Evolutionary conservation across 2,329 filamentous ascomycete genomes (phyloP).

Genomic region (Fusarium euwallaceae): DNA sequence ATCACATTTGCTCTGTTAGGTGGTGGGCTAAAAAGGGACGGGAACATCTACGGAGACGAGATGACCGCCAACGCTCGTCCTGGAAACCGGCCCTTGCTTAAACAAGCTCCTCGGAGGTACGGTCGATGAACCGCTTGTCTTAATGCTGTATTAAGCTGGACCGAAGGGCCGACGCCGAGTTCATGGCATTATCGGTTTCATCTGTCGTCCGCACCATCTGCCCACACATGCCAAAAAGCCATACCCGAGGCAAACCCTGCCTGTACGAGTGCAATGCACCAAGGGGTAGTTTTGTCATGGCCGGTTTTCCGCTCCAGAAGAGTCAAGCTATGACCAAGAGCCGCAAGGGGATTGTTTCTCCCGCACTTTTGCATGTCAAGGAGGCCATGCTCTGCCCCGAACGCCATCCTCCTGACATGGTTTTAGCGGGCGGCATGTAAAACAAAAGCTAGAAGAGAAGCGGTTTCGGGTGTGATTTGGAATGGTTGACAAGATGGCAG

Average conservation of each 20-base stretch:
- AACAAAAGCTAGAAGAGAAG: background rate
- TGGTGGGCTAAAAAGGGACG: background rate
- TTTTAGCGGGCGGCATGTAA: constrained; percentile 2
- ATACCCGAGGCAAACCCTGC: constrained; percentile 8
- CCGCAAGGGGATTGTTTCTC: constrained; percentile 2
- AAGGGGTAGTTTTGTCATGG: background rate
- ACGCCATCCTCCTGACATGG: constrained; percentile 5
- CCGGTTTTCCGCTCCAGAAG: constrained; percentile 1
- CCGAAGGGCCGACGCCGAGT: background rate
- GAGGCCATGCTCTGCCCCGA: background rate
- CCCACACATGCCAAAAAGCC: background rate
- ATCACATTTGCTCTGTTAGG: background rate
- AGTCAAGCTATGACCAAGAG: background rate
- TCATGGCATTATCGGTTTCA: background rate
- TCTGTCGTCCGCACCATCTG: background rate
- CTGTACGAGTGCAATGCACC: background rate
- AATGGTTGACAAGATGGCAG: background rate
- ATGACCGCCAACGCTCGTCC: background rate
- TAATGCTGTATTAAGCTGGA: background rate
- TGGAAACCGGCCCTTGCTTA: background rate
- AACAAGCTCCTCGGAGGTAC: background rate
- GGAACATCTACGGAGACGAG: background rate
- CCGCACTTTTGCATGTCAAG: constrained; percentile 3
- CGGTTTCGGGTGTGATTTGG: constrained; percentile 1
- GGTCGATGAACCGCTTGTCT: background rate